Evolutionary conservation across 805 yeast genomes (phyloP).

Genomic region (Candida hungchunana): DNA sequence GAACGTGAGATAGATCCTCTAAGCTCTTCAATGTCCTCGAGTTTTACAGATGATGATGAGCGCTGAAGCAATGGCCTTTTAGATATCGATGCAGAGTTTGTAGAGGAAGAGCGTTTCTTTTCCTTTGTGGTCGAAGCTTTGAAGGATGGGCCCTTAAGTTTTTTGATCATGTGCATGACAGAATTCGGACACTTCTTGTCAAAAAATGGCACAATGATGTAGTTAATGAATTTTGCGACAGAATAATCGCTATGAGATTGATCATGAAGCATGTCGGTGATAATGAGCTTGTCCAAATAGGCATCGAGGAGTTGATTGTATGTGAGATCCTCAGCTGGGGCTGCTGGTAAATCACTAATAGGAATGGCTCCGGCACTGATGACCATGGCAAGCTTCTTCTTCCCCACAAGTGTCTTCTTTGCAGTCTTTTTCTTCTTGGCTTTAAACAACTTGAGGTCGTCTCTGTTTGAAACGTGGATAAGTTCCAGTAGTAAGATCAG

Average conservation of each 20-base stretch:
- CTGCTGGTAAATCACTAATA: not conserved
- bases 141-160: conserved; percentile 38
- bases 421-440: conserved; percentile 8
- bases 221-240: conserved; percentile 42
- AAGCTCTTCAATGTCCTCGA: conserved; percentile 23
- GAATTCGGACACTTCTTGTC: conserved; percentile 44
- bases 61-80: conserved; percentile 15
- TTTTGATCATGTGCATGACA: conserved; percentile 41
- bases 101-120: conserved; percentile 5
- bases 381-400: conserved; percentile 29
- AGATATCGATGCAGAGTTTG: not conserved
- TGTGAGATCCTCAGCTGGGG: conserved; percentile 11
- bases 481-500: conserved; percentile 45
- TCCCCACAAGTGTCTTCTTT: conserved; percentile 28
- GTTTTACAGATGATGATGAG: conserved; percentile 16
- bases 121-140: conserved; percentile 8
- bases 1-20: conserved; percentile 16
- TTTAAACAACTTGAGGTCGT: conserved; percentile 33
- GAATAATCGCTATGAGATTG: conserved; percentile 8
- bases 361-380: conserved; percentile 40
- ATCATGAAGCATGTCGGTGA: conserved; percentile 44
- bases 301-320: conserved; percentile 36
- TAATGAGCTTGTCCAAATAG: conserved; percentile 47
- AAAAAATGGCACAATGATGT: conserved; percentile 51
- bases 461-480: conserved; percentile 31